These are phyloP conservation scores for Allantophomopsis cytisporea DNA, from an alignment of 2,329 filamentous ascomycete genomes.

Conservation along the genomic window DNA sequence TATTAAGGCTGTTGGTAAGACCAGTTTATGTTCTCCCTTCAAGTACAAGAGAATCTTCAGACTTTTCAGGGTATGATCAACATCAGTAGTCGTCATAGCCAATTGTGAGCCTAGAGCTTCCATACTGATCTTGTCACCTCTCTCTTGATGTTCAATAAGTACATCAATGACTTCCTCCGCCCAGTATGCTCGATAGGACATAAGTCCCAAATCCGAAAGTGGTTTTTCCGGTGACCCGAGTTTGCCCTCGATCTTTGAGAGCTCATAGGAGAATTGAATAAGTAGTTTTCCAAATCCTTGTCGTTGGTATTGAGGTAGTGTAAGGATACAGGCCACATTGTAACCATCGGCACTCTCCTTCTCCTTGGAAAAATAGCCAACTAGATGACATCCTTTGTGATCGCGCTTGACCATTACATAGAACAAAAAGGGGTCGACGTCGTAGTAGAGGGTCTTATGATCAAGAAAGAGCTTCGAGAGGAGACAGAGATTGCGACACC, in stretches of 20 bases:
- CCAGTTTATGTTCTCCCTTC: constrained; percentile 93
- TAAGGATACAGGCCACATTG: constrained; percentile 96
- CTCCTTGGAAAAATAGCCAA: constrained; percentile 99
- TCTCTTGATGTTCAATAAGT: constrained; percentile 58
- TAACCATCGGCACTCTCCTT: constrained; percentile 95
- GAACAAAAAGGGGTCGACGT: constrained; percentile 97
- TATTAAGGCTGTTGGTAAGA: constrained; percentile 74
- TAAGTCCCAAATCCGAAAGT: constrained; percentile 78
- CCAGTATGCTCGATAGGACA: constrained; percentile 97
- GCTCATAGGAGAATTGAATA: constrained; percentile 95
- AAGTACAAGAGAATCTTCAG: constrained; percentile 93
- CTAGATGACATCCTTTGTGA: constrained; percentile 81
- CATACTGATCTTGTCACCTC: constrained; percentile 64
- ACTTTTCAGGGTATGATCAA: constrained; percentile 87
- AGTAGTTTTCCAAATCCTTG: constrained; percentile 87
- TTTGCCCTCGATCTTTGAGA: constrained; percentile 90
- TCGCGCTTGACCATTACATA: constrained; percentile 92
- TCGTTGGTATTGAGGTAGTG: constrained; percentile 88
- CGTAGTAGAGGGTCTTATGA: constrained; percentile 97
- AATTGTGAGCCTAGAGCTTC: constrained; percentile 68
- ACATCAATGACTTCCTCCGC: constrained; percentile 86
- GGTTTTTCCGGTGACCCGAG: constrained; percentile 95
- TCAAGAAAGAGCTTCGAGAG: constrained; percentile 94
- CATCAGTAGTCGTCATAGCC: constrained; percentile 95
- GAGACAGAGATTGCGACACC: constrained; percentile 91